phyloP scores from a whole-genome alignment of 2,329 filamentous ascomycete species.

The Trichoderma guizhouense region DNA sequence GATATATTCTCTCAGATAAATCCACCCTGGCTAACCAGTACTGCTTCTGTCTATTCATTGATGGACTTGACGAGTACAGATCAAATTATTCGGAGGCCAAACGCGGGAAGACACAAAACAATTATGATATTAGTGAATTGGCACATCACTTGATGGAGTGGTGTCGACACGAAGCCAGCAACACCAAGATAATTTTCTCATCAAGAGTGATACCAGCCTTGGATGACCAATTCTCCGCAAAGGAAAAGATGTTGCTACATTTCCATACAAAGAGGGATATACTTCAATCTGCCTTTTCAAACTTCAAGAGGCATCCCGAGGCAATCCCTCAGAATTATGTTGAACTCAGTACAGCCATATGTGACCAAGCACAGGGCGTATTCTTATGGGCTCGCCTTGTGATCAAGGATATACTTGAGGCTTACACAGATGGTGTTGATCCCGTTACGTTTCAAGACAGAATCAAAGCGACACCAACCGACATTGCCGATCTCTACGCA shows the following conservation, averaged over 20 bases:
- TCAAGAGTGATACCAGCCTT: background rate
- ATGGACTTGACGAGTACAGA: background rate
- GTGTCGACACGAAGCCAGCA: background rate
- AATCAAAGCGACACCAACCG: background rate
- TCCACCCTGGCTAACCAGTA: background rate
- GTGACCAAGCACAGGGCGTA: background rate
- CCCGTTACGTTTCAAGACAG: background rate
- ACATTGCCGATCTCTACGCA: background rate
- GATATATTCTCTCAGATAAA: background rate
- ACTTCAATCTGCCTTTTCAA: background rate
- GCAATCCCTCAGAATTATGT: background rate
- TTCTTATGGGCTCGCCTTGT: background rate
- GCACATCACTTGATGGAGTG: background rate
- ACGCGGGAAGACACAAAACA: background rate
- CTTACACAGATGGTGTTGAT: background rate
- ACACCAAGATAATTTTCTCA: background rate
- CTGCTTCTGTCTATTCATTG: background rate
- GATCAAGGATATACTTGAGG: background rate
- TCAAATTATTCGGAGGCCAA: background rate
- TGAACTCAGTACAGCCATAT: background rate
- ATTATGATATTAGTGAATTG: background rate
- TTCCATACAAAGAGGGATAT: background rate
- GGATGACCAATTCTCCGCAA: background rate
- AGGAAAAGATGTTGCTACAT: background rate
- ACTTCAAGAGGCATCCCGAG: background rate